Conservation (phyloP, 2,329 filamentous ascomycete species). For the Cercospora beticola region DNA sequence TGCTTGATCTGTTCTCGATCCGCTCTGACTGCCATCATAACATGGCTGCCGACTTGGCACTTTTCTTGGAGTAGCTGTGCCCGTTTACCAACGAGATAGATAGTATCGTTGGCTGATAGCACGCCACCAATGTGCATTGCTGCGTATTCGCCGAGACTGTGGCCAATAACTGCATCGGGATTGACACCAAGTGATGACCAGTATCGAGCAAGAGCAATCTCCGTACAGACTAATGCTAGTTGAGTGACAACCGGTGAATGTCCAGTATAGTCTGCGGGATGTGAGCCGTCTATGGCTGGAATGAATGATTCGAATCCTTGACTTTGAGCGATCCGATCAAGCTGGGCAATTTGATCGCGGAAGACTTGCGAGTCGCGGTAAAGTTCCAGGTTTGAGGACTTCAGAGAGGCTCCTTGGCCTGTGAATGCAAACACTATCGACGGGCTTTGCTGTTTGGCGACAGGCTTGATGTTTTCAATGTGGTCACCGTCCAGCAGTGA, state of each 20-base stretch:
- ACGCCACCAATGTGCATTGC: slow-evolving; percentile 41
- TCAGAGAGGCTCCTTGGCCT: slow-evolving; percentile 40
- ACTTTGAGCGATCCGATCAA: slow-evolving; percentile 33
- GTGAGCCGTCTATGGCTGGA: slow-evolving; percentile 26
- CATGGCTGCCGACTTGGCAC: slow-evolving; percentile 29
- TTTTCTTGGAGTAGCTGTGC: slow-evolving; percentile 36
- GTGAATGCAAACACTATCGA: slow-evolving; percentile 43
- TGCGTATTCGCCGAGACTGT: slow-evolving; percentile 44
- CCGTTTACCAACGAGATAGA: slow-evolving; percentile 40
- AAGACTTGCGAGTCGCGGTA: slow-evolving; percentile 35
- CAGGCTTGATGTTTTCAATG: slow-evolving; percentile 18
- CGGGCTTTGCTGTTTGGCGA: slow-evolving; percentile 24
- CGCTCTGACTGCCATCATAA: slow-evolving; percentile 30
- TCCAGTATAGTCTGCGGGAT: not conserved
- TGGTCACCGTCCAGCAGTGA: slow-evolving; percentile 16
- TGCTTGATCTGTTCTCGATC: slow-evolving; percentile 17
- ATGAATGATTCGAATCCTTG: slow-evolving; percentile 39
- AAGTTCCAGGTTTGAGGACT: slow-evolving; percentile 33
- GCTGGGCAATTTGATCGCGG: slow-evolving; percentile 33
- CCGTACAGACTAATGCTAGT: slow-evolving; percentile 41
- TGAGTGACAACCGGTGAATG: slow-evolving; percentile 36
- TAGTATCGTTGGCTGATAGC: slow-evolving; percentile 35
- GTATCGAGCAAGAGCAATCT: slow-evolving; percentile 44
- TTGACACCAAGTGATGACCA: slow-evolving; percentile 34
- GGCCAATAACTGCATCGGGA: slow-evolving; percentile 34